Evolutionary conservation across 352 stramenopile species (phyloP), one percentile per base, ranked within the genome.

Genomic region (Globisporangium takayamanum): DNA sequence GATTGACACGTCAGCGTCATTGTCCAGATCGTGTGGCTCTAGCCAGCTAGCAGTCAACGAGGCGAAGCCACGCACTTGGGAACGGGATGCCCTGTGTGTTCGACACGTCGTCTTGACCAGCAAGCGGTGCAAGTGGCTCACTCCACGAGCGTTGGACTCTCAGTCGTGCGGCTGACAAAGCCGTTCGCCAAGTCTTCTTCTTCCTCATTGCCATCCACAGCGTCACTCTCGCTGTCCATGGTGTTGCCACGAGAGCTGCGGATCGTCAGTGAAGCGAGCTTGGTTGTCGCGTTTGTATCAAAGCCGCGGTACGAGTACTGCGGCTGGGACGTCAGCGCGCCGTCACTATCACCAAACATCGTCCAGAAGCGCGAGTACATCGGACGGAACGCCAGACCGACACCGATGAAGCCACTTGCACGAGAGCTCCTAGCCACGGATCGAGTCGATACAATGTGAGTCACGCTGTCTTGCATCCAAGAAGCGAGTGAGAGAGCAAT

Each of bases 341-440:
- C 26, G 8, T 33, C 28, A 1, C 16, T 47, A 18, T 62, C 50
- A 30, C 33, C 37, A 8, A 78, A 58, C 41, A 69, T 64, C 25
- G 64, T 60, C 76, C 77, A 88, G 30, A 84, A 62, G 25, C 67
- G 64, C 8, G 79, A 80, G 14, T 65, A 52, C 4, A 57, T 39
- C 0, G 62, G 57, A 16, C 68, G 67, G 26, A 72, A 76, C 10
- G 68, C 65, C 49, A 80, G 79, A 1, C 79, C 72, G 22, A 82
- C 57, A 12, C 79, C 77, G 48, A 89, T 70, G 58, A 89, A 89
- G 0, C 79, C 77, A 42, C 66, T 68, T 5, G 75, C 73, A 3
- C 67, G 55, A 1, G 72, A 63, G 26, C 74, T 73, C 18, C 72
- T 77, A 49, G 18, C 7, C 5, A 39, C 5, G n/a, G 45, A 25